A percentile compares a stretch with the other conserved stretches of the same genome.
Evolutionary conservation across 2,329 filamentous ascomycete genomes (phyloP).

Genomic region (Kalaharituber pfeilii): DNA sequence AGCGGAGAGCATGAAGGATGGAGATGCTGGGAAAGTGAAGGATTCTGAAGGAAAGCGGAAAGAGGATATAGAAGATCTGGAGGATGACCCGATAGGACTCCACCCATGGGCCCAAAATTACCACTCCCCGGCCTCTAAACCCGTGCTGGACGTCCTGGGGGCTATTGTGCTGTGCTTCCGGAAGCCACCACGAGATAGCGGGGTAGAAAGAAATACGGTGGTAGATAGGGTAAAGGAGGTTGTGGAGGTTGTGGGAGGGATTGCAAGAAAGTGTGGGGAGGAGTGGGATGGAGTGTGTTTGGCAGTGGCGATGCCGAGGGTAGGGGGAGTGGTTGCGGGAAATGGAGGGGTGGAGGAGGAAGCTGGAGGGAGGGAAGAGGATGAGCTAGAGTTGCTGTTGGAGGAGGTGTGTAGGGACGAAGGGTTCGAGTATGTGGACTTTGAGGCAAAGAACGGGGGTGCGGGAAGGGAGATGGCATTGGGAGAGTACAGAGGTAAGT

Average conservation of each 20-base stretch:
- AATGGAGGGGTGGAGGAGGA: background rate
- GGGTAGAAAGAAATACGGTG: background rate
- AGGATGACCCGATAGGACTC: background rate
- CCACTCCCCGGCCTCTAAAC: constrained; percentile 41
- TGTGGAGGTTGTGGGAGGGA: constrained; percentile 23
- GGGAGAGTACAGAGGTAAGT: constrained; percentile 19
- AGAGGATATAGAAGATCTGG: too few relatives aligned
- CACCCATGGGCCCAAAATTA: constrained; percentile 40
- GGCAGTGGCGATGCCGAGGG: constrained; percentile 26
- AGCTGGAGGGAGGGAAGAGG: constrained; percentile 22
- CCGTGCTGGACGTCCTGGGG: constrained; percentile 45
- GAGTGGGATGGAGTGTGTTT: constrained; percentile 24
- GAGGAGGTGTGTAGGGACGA: constrained; percentile 28
- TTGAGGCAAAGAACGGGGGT: constrained; percentile 27
- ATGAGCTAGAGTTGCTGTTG: constrained; percentile 46
- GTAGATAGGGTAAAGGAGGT: background rate
- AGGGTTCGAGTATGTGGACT: constrained; percentile 47
- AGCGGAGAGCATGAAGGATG: too few relatives aligned
- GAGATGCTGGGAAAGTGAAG: too few relatives aligned
- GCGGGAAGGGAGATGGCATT: too few relatives aligned
- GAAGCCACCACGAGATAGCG: constrained; percentile 24
- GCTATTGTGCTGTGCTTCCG: constrained; percentile 40
- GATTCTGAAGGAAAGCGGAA: too few relatives aligned
- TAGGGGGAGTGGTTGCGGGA: constrained; percentile 14
- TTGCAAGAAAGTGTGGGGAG: constrained; percentile 38